Percentiles rank a stretch among this genome's conserved stretches.
Evolutionary conservation across 495 filamentous ascomycete species (phyloP).

Genomic region (Penicillium antarcticum): DNA sequence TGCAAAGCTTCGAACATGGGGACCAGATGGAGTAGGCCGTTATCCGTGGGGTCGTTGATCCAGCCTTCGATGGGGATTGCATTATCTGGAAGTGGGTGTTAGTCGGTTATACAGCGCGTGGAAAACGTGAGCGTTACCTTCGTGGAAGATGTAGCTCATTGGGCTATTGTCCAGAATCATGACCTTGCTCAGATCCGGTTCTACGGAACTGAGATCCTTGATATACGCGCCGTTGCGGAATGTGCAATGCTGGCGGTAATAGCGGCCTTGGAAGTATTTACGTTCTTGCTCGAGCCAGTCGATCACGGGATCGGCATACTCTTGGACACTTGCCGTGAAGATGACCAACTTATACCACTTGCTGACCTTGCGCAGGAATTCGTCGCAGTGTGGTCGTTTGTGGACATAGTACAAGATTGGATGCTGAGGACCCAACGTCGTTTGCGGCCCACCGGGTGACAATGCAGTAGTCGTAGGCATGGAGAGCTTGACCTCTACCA

Average conservation of each 20-base stretch:
- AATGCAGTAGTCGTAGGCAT: slow-evolving; percentile 56
- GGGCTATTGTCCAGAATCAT: slow-evolving; percentile 99
- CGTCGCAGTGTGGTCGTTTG: slow-evolving; percentile 94
- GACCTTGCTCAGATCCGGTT: slow-evolving; percentile 92
- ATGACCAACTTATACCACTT: slow-evolving; percentile 99
- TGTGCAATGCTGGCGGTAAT: slow-evolving; percentile 96
- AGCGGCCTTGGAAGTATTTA: slow-evolving; percentile 88
- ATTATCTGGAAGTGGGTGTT: slow-evolving; percentile 22
- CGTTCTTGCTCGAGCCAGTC: slow-evolving; percentile 97
- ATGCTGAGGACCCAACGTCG: slow-evolving; percentile 77
- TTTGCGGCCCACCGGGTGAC: slow-evolving; percentile 57
- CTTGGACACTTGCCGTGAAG: slow-evolving; percentile 96
- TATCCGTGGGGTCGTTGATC: slow-evolving; percentile 59
- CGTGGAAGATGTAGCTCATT: slow-evolving; percentile 97
- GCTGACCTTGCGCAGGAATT: slow-evolving; percentile 89
- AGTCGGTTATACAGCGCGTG: slow-evolving; percentile 9
- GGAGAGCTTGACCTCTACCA: slow-evolving; percentile 95
- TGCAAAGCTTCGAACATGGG: slow-evolving; percentile 94
- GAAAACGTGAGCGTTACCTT: slow-evolving; percentile 55
- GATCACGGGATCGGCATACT: slow-evolving; percentile 98
- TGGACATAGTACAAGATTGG: slow-evolving; percentile 99
- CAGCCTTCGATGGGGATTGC: slow-evolving; percentile 37
- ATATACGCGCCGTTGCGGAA: slow-evolving; percentile 93
- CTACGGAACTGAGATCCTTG: slow-evolving; percentile 93
- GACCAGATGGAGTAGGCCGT: slow-evolving; percentile 85